These are phyloP conservation scores for Aspergillus texensis DNA, from an alignment of 2,329 filamentous ascomycete species.

Conservation along the genomic window DNA sequence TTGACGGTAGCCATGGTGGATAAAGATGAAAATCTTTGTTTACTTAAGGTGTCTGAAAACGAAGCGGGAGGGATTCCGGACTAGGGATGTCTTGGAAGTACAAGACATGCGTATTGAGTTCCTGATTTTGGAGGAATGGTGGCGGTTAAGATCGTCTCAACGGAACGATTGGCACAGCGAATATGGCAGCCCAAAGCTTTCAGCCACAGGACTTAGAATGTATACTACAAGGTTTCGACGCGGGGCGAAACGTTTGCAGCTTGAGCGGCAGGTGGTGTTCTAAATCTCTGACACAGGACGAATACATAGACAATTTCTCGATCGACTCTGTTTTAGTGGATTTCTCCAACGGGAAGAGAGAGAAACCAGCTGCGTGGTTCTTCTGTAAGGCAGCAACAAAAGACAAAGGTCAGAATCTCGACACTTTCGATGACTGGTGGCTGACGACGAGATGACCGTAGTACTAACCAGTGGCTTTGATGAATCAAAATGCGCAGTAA, in stretches of 20 bases:
- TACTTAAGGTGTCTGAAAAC: constrained; percentile 31
- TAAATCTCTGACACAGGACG: constrained; percentile 92
- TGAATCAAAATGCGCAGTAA: constrained; percentile 13
- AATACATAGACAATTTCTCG: constrained; percentile 89
- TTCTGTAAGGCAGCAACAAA: constrained; percentile 20
- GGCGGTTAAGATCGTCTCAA: constrained; percentile 39
- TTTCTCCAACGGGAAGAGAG: constrained; percentile 41
- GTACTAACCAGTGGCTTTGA: constrained; percentile 23
- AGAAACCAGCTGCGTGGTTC: constrained; percentile 37
- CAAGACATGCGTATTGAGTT: constrained; percentile 62
- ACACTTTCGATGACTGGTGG: constrained; percentile 8
- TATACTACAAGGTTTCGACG: constrained; percentile 89
- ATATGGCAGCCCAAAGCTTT: constrained; percentile 44
- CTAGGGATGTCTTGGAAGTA: constrained; percentile 49
- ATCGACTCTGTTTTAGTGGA: constrained; percentile 34
- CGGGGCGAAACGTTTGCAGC: constrained; percentile 96
- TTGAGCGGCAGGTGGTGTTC: constrained; percentile 90
- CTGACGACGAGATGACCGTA: constrained; percentile 10
- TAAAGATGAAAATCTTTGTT: constrained; percentile 29
- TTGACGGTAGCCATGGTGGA: constrained; percentile 95
- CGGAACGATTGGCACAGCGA: constrained; percentile 28
- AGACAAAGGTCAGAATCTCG: constrained; percentile 20
- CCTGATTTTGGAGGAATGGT: constrained; percentile 24
- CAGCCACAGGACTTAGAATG: constrained; percentile 93
- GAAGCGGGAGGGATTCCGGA: constrained; percentile 44